Evolutionary conservation across 2,329 filamentous ascomycete species (phyloP), one percentile per base, ranked within the genome.

Genomic region (Trichoderma sp.): DNA sequence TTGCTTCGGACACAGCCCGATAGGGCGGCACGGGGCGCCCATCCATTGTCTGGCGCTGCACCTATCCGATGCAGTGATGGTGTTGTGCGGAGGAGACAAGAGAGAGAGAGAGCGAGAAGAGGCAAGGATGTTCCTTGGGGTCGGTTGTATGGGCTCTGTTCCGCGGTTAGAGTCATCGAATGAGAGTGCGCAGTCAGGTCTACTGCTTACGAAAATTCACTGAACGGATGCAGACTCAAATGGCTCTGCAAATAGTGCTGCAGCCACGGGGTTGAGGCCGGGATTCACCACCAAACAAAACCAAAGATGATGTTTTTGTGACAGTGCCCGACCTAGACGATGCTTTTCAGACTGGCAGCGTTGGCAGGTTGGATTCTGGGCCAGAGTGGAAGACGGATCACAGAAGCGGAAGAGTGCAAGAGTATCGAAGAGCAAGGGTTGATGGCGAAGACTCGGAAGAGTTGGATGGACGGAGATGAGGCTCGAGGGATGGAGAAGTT

Each of bases 1-100:
- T 68, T 59, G 68, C 66, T 54, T 70, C 68, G 26, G 68, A 70
- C 55, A 70, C 68, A 21, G 32, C 39, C 55, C 59, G 61, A 28
- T 55, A 61, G 54, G 52, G 65, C 59, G 54, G 68, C 52, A 67
- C 13, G 26, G 59, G 68, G 43, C 68, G 68, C 30, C 68, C 64
- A 59, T 69, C 68, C 51, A 58, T 59, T 21, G 61, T 58, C 21
- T 59, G 39, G 13, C 16, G 28, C 26, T 66, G 63, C 63, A 16
- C 52, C 49, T 59, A 66, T 66, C 37, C 39, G 63, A 59, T 28
- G 54, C 46, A 54, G 28, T 54, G 49, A 49, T 58, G 63, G 63
- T 28, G 61, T 58, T 34, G 54, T 51, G 63, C 2, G 39, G 10
- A 18, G 21, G n/a, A 49, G 21, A 49, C 18, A 24, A 21, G 24